Evolutionary conservation across 768 basidiomycete genomes (phyloP).

Genomic region (Butyriboletus loyo): DNA sequence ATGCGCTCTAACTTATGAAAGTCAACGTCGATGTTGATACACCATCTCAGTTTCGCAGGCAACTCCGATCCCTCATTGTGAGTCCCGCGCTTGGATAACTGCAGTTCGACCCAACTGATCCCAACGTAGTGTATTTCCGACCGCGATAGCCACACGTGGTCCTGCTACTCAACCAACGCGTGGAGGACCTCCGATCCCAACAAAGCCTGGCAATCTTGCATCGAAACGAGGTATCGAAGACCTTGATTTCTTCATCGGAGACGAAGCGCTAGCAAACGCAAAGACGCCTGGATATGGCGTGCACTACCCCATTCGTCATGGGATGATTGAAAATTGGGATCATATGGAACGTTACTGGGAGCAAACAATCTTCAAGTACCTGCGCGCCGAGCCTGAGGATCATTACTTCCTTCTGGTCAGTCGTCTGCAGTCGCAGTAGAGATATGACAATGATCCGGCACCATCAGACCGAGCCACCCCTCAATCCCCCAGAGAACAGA

Average conservation of each 20-base stretch:
- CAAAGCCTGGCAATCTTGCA: constrained; percentile 88
- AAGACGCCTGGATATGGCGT: constrained; percentile 94
- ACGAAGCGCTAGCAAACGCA: constrained; percentile 93
- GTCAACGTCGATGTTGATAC: constrained; percentile 9
- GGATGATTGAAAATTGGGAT: constrained; percentile 98
- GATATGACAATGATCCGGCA: background rate
- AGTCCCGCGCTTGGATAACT: constrained; percentile 31
- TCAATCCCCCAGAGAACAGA: constrained; percentile 97
- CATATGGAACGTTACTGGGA: constrained; percentile 99
- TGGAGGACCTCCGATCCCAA: constrained; percentile 73
- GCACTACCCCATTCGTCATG: constrained; percentile 95
- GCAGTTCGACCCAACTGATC: constrained; percentile 5
- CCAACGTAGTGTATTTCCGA: constrained; percentile 82
- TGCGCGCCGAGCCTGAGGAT: constrained; percentile 97
- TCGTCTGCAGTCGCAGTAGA: constrained; percentile 4
- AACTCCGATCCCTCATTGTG: constrained; percentile 99
- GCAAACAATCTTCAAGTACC: constrained; percentile 99
- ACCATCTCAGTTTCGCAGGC: constrained; percentile 76
- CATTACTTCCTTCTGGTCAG: constrained; percentile 96
- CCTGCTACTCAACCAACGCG: constrained; percentile 56
- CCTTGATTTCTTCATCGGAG: constrained; percentile 99
- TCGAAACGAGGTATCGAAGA: constrained; percentile 98
- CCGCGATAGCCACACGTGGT: constrained; percentile 88
- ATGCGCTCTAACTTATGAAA: constrained; percentile 21
- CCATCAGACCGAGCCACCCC: constrained; percentile 91